Evolutionary conservation across 768 basidiomycete species (phyloP), one percentile per base, ranked within the genome.

Genomic region (Termitomyces sp.): DNA sequence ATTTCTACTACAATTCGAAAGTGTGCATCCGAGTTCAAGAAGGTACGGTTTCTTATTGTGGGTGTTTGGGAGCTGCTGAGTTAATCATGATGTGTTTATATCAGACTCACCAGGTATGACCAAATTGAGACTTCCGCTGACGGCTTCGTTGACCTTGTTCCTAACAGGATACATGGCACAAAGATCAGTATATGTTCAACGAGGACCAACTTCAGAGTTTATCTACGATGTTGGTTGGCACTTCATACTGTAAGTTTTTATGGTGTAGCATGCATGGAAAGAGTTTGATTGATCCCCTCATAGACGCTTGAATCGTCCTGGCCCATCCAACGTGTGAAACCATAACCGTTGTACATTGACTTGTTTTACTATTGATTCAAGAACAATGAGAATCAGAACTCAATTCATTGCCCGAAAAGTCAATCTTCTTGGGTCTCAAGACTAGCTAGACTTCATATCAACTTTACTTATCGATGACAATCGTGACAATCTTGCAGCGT

Each of bases 1-100:
- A 92, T 96, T 67, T 91, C 91, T 23, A 91, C 90, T 9, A 92
- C 92, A 8, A 93, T 95, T 66, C 82, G 91, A 49, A 86, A 87
- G 62, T 89, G 85, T 70, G 89, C 89, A 57, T 87, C 87, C 45
- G 89, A 91, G 65, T 91, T 89, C 70, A 91, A 90, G 71, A 90
- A 89, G 83, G 86, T 85, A 64, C 48, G 78, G 42, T 40, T 43
- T n/a, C 23, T 54, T 57, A 7, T 53, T 54, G 59, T 51, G 53
- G 19, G 54, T 46, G n/a, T 44, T 19, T 35, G 37, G 49, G 53
- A 46, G 51, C 58, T 53, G 52, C 66, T 63, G 35, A 19, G 59
- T 37, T 41, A 37, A 35, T 19, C 19, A 21, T 53, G 40, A 21
- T 50, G 48, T 40, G 43, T 54, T 21, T 62, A 26, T 63, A 85